phyloP scores from a whole-genome alignment of 2,329 filamentous ascomycete species.

The Aspergillus awamori region DNA sequence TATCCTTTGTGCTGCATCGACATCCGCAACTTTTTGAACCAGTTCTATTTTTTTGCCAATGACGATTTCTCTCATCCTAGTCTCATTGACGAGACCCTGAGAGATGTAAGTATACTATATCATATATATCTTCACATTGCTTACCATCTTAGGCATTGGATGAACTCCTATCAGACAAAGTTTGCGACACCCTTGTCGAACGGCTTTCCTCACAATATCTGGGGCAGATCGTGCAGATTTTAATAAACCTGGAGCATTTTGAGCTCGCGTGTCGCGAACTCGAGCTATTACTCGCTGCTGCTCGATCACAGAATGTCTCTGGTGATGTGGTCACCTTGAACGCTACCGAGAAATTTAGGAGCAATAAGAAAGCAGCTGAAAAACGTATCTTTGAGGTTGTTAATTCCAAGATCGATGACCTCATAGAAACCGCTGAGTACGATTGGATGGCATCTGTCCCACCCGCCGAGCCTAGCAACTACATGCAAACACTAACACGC shows the following conservation, averaged over 20 bases:
- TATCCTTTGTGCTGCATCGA: conserved; percentile 98
- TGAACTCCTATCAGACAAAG: conserved; percentile 87
- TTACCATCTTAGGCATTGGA: conserved; percentile 71
- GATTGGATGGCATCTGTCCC: conserved; percentile 73
- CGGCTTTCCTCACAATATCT: conserved; percentile 89
- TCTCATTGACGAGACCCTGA: conserved; percentile 87
- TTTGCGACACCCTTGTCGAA: conserved; percentile 87
- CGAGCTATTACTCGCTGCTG: conserved; percentile 81
- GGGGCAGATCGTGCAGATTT: conserved; percentile 96
- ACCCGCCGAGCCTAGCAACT: conserved; percentile 77
- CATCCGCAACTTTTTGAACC: conserved; percentile 94
- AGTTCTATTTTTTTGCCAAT: conserved; percentile 97
- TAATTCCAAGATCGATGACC: conserved; percentile 97
- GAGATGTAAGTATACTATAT: conserved; percentile 58
- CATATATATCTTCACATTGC: not conserved
- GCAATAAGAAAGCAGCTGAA: conserved; percentile 92
- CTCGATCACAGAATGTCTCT: conserved; percentile 75
- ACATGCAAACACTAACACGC: conserved; percentile 91
- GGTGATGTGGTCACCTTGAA: conserved; percentile 77
- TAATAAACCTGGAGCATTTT: conserved; percentile 97
- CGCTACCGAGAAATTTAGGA: conserved; percentile 83
- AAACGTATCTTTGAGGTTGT: conserved; percentile 98
- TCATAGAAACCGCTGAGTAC: conserved; percentile 96
- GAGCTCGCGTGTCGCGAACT: conserved; percentile 89
- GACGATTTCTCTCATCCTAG: conserved; percentile 91